Evolutionary conservation across 2,329 filamentous ascomycete species (phyloP).

Genomic region (Beauveria sp.): DNA sequence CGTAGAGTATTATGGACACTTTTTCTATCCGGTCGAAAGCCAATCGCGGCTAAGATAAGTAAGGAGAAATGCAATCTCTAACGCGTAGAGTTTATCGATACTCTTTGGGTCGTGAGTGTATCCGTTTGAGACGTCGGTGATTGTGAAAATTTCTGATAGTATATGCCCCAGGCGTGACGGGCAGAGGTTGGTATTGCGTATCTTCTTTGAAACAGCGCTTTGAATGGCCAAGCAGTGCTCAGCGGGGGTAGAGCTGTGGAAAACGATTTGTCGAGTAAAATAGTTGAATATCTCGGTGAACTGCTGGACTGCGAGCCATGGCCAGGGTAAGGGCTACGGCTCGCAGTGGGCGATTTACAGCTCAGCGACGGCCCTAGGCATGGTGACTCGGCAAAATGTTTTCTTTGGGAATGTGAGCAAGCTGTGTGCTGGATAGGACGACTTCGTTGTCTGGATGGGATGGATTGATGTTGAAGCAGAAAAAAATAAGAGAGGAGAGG

Average conservation of each 20-base stretch:
- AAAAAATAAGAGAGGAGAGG: slow-evolving; percentile 2
- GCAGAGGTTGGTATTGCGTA: background rate
- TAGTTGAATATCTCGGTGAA: slow-evolving; percentile 63
- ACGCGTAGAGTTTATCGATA: background rate
- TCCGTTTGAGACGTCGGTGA: background rate
- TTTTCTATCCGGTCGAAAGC: background rate
- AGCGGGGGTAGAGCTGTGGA: slow-evolving; percentile 40
- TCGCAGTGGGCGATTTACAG: slow-evolving; percentile 85
- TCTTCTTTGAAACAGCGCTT: slow-evolving; percentile 1
- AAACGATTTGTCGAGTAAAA: slow-evolving; percentile 51
- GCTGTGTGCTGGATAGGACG: slow-evolving; percentile 1
- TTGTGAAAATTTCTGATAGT: background rate
- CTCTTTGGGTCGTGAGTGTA: background rate
- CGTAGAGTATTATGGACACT: background rate
- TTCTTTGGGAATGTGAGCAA: slow-evolving; percentile 18
- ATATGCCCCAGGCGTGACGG: slow-evolving; percentile 5
- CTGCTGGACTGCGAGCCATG: slow-evolving; percentile 75
- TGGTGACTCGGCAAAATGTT: slow-evolving; percentile 65
- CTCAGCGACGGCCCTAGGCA: slow-evolving; percentile 76
- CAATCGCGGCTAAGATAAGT: background rate
- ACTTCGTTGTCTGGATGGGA: slow-evolving; percentile 11
- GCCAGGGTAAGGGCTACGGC: slow-evolving; percentile 37
- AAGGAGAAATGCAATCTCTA: background rate
- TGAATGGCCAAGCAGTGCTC: slow-evolving; percentile 1
- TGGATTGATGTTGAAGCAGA: slow-evolving; percentile 11